A percentile compares a stretch with the other conserved stretches of the same genome.
Conservation (phyloP, 2,329 filamentous ascomycete genomes). For the Arthrobotrys megalospora region DNA sequence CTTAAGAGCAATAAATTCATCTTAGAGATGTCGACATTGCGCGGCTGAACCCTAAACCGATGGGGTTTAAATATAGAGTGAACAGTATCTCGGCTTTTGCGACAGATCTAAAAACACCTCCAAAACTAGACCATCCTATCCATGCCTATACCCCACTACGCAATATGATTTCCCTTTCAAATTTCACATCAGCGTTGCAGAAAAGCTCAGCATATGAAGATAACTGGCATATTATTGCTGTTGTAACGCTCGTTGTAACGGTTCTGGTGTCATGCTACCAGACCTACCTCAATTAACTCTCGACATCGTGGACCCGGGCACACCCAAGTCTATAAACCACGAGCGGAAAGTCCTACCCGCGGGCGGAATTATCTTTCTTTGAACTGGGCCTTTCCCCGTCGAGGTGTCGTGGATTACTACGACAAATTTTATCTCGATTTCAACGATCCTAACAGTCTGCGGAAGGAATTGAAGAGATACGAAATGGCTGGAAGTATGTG, state of each 20-base stretch:
- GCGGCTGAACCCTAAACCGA: no score
- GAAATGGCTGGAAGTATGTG: slow-evolving; percentile 26
- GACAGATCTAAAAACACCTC: background rate
- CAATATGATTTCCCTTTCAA: slow-evolving; percentile 6
- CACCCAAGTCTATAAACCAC: slow-evolving; percentile 7
- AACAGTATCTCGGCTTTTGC: no score
- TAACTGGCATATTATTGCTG: slow-evolving; percentile 5
- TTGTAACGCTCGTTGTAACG: background rate
- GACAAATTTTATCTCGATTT: slow-evolving; percentile 14
- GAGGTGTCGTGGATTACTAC: background rate
- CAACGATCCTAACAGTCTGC: slow-evolving; percentile 10
- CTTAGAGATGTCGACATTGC: no score
- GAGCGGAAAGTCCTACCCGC: slow-evolving; percentile 12
- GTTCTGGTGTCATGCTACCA: slow-evolving; percentile 2
- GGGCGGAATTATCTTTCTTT: background rate
- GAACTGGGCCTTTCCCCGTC: background rate
- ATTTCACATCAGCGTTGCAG: slow-evolving; percentile 2
- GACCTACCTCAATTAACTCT: background rate
- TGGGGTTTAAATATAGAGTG: no score
- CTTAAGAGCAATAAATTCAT: background rate
- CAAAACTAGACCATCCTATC: background rate
- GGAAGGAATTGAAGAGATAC: slow-evolving; percentile 20
- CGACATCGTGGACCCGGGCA: background rate
- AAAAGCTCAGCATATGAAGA: background rate
- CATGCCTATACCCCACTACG: background rate